Evolutionary conservation across 2,329 filamentous ascomycete genomes (phyloP), one percentile per base, ranked within the genome.

Genomic region (Colletotrichum coccodes): DNA sequence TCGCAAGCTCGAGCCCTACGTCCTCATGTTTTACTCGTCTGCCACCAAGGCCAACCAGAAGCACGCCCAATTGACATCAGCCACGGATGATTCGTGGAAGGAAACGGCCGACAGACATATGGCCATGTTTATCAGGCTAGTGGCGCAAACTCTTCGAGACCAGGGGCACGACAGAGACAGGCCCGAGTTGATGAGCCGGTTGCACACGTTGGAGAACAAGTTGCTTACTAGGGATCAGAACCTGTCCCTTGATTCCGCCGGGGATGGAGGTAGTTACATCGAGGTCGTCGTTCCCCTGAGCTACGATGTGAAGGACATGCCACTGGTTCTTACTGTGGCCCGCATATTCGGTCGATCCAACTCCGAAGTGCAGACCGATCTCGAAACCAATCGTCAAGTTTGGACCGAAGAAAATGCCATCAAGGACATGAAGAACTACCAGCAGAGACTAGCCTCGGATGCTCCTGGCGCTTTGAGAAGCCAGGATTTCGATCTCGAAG

Each of bases 301-400:
- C 76, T 94, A 97, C 79, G 94, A 98, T 79, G 92, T 98, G 77
- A 97, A 96, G 80, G 96, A 99, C 77, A 99, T 99, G 96, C 91
- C 91, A 42, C 88, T 98, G 81, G 96, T 97, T 32, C 92, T 96
- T 78, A 89, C 92, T 40, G 95, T 99, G 30, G 93, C 92, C 58
- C 91, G 88, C 74, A 93, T 98, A 71, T 99, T 98, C 80, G 92
- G 92, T 50, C 86, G 95, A 68, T 90, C 90, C 49, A 90, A 92
- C 72, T 90, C 91, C 1, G 91, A 96, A 73, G 91, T 95, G 6
- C 96, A 99, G 81, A 88, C 89, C 49, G 95, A 98, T 75, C 93
- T 99, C 76, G 92, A 97, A 79, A 88, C 90, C 56, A 89, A 97
- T 79, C 92, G 92, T 73, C 86, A 89, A 6, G 80, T 89, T 2